Evolutionary conservation across 352 stramenopile species (phyloP).

Genomic region (Phytophthora megakarya): DNA sequence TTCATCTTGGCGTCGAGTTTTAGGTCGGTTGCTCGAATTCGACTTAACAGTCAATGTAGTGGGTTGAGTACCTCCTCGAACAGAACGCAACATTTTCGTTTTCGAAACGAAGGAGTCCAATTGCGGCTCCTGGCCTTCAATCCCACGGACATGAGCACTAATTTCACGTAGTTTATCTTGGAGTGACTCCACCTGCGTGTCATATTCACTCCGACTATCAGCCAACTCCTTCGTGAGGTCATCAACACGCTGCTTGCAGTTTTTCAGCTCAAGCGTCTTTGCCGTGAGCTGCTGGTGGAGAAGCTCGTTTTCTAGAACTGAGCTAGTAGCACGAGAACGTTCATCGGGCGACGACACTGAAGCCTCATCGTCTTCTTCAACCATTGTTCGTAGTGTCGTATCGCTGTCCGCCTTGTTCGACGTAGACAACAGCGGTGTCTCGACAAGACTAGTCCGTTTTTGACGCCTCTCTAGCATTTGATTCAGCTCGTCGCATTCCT

Average conservation of each 20-base stretch:
- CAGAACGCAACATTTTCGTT: conserved; percentile 61
- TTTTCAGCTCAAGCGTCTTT: conserved; percentile 51
- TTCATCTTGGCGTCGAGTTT: conserved; percentile 21
- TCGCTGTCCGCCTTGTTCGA: conserved; percentile 12
- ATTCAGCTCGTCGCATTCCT: conserved; percentile 57
- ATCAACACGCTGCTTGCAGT: conserved; percentile 49
- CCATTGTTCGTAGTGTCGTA: conserved; percentile 6
- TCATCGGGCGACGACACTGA: neutral
- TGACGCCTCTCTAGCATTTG: conserved; percentile 34
- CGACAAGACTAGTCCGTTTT: neutral
- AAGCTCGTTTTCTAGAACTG: conserved; percentile 53
- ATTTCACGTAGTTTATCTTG: conserved; percentile 59
- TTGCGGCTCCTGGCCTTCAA: conserved; percentile 48
- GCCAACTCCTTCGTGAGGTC: conserved; percentile 52
- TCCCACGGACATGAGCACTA: conserved; percentile 48
- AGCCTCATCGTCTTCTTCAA: conserved; percentile 20
- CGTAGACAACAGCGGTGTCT: conserved; percentile 19
- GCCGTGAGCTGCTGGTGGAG: conserved; percentile 58
- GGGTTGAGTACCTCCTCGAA: conserved; percentile 51
- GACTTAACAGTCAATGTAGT: neutral
- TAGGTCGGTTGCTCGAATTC: conserved; percentile 7
- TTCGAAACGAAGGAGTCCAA: conserved; percentile 58
- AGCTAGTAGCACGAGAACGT: conserved; percentile 26
- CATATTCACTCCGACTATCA: conserved; percentile 61
- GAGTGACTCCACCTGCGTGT: conserved; percentile 48